Evolutionary conservation across 139 green algal species (phyloP).

Genomic region (Haematococcus lacustris): DNA sequence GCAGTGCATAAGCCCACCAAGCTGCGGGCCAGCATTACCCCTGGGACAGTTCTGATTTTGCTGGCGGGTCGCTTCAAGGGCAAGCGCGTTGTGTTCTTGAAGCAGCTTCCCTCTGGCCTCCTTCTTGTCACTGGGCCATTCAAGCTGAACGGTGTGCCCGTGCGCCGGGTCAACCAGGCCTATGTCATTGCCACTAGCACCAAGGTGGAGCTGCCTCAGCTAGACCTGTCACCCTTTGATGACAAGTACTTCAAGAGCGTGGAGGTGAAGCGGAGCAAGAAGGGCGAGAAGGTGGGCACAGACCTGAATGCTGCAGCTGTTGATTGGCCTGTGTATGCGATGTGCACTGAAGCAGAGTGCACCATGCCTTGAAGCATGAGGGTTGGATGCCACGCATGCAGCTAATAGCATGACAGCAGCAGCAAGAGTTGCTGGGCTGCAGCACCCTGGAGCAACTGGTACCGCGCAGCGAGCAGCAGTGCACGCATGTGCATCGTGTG

Average conservation of each 20-base stretch:
- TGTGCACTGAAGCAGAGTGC: no score
- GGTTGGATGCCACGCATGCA: no score
- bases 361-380: no score
- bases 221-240: constrained; percentile 80
- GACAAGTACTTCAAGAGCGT: constrained; percentile 88
- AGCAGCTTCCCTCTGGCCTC: constrained; percentile 89
- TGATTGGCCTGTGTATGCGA: neutral
- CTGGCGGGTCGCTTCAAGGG: constrained; percentile 97
- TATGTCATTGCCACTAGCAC: constrained; percentile 97
- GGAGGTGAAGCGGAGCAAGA: constrained; percentile 68
- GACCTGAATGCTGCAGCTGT: neutral
- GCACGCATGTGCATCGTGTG: no score
- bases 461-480: no score
- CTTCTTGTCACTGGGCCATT: constrained; percentile 94
- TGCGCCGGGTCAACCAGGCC: constrained; percentile 90
- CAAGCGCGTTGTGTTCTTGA: constrained; percentile 95
- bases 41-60: constrained; percentile 95
- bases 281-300: constrained; percentile 69
- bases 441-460: no score
- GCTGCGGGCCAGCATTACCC: constrained; percentile 87
- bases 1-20: constrained; percentile 69
- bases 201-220: constrained; percentile 60
- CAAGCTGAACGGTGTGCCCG: constrained; percentile 95
- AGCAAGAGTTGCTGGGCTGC: no score
- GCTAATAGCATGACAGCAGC: no score